Percentiles rank a stretch among this genome's conserved stretches.
phyloP scores from a whole-genome alignment of 768 basidiomycete genomes.

The Hysterangium stoloniferum region DNA sequence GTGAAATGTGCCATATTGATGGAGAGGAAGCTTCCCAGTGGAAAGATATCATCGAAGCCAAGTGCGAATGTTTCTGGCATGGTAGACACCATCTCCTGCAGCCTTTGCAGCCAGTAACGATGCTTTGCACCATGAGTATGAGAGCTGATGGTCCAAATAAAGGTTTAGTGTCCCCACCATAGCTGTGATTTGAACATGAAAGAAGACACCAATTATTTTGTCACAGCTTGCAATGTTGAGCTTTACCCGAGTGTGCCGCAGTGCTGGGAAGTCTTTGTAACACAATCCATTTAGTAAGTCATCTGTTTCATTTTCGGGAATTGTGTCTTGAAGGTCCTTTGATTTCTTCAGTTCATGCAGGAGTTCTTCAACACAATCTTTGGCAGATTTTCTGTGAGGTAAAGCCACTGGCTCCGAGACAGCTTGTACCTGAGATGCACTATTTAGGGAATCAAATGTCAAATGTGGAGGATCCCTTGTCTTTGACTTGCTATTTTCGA shows the following conservation, averaged over 20 bases:
- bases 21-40: neutral
- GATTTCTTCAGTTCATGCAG: neutral
- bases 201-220: constrained; percentile 25
- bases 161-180: constrained; percentile 30
- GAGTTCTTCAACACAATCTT: neutral
- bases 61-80: constrained; percentile 22
- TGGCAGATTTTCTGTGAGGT: too few relatives aligned
- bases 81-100: constrained; percentile 20
- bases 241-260: constrained; percentile 15
- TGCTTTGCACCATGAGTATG: constrained; percentile 27
- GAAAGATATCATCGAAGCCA: constrained; percentile 18
- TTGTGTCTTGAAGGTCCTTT: neutral
- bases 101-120: constrained; percentile 25
- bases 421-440: neutral
- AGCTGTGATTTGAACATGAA: constrained; percentile 20
- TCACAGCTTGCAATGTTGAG: constrained; percentile 21
- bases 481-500: neutral
- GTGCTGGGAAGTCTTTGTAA: constrained; percentile 14
- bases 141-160: constrained; percentile 25
- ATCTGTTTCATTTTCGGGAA: neutral
- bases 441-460: neutral
- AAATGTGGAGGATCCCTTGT: neutral
- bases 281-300: neutral
- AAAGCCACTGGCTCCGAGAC: neutral
- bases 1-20: constrained; percentile 7